Percentiles rank a stretch among this genome's conserved stretches.
Evolutionary conservation across 2,329 filamentous ascomycete species (phyloP).

Genomic region (Aureobasidium sp.): DNA sequence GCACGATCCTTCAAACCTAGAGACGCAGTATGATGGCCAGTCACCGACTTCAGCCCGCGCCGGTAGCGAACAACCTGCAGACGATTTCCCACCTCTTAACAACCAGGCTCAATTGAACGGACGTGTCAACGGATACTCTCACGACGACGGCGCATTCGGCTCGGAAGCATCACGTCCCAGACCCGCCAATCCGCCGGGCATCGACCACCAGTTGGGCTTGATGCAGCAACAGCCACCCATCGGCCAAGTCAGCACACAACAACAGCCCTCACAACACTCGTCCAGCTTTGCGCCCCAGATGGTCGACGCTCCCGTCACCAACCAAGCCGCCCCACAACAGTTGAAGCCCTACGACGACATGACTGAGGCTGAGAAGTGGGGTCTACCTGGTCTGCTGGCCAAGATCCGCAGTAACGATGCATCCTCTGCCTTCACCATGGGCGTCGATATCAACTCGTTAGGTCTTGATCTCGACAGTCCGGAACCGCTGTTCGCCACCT

Average conservation of each 20-base stretch:
- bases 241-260: slow-evolving; percentile 11
- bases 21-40: slow-evolving; percentile 51
- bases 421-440: slow-evolving; percentile 46
- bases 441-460: slow-evolving; percentile 55
- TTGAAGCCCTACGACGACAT: slow-evolving; percentile 38
- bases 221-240: slow-evolving; percentile 4
- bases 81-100: slow-evolving; percentile 54
- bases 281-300: slow-evolving; percentile 14
- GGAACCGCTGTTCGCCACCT: slow-evolving; percentile 52
- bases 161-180: not conserved
- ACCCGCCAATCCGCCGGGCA: slow-evolving; percentile 6
- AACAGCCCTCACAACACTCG: slow-evolving; percentile 13
- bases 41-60: slow-evolving; percentile 45
- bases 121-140: slow-evolving; percentile 20
- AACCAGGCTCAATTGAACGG: slow-evolving; percentile 36
- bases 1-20: slow-evolving; percentile 26
- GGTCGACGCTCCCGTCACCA: slow-evolving; percentile 13
- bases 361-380: slow-evolving; percentile 52
- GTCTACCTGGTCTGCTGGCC: slow-evolving; percentile 50
- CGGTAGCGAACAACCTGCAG: slow-evolving; percentile 44
- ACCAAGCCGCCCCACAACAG: slow-evolving; percentile 12
- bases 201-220: slow-evolving; percentile 14
- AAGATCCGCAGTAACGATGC: slow-evolving; percentile 44
- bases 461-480: slow-evolving; percentile 52
- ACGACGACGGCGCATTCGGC: slow-evolving; percentile 15